Base-by-base conservation (phyloP, 768 basidiomycete species). In the Trametes sanguinea region DNA sequence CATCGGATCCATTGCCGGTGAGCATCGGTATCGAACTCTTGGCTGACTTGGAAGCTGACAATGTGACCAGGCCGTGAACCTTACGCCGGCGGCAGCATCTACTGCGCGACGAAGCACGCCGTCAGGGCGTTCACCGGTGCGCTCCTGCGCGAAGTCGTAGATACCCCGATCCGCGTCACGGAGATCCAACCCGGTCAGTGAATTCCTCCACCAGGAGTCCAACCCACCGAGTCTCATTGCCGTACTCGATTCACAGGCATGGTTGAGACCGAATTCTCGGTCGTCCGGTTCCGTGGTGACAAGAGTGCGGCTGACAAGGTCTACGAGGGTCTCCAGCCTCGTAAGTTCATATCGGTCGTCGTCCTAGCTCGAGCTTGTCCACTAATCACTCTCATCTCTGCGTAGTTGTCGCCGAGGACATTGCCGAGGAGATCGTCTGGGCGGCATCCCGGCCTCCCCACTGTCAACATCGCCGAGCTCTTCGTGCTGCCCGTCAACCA, bases 341-440 rank as follows among this genome's bases (percentile, higher is more conserved):
- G 95, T 95, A 71, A 73, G 91, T 77, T 37, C 6, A n/a, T 7
- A 14, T 32, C 9, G 13, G 29, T 16, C 47, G 30, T 62, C 44
- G 48, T 37, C 17, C 17, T 32, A n/a, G 9, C 43, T 11, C 46
- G 14, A 43, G n/a, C 16, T 35, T 32, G 53, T 37, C 35, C 32
- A 16, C 61, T 39, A 27, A 61, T 32, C 30, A 10, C 29, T 16
- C 30, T 40, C 40, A 40, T 54, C 47, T 51, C 48, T 29, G 29
- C 52, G 35, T 69, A 95, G 92, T 96, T 74, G 81, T 83, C 6
- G 86, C 88, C 6, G 82, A 88, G 62, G 95, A 98, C 71, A 89
- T 98, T 48, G 97, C 97, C 1, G 97, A 99, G 73, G 95, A 98
- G 75, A 95, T 99, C 69, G 94, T 96, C 17, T 99, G 96, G 96